Evolutionary conservation across 1,139 yeast genomes (phyloP).

Genomic region (Sporopachydermia cereana): DNA sequence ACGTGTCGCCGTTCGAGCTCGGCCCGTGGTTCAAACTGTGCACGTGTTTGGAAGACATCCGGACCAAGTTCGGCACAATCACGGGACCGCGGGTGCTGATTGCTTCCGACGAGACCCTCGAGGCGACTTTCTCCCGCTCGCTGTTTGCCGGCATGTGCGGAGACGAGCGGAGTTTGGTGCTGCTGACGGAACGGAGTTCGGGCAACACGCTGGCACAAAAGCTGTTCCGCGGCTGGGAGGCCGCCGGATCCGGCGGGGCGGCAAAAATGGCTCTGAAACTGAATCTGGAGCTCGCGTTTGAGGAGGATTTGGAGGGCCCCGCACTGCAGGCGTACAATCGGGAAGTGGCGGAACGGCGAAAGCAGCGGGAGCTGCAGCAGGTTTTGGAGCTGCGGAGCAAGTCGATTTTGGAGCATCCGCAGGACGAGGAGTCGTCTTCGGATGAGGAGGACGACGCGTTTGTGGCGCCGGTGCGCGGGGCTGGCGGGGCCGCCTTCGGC

Average conservation of each 20-base stretch:
- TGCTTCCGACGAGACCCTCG: constrained; percentile 63
- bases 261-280: constrained; percentile 6
- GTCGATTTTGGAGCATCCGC: constrained; percentile 39
- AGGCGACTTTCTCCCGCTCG: constrained; percentile 50
- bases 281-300: constrained; percentile 6
- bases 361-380: constrained; percentile 37
- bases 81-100: constrained; percentile 79
- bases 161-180: constrained; percentile 54
- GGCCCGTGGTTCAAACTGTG: constrained; percentile 7
- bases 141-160: constrained; percentile 49
- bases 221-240: constrained; percentile 49
- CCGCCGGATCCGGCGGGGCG: constrained; percentile 8
- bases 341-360: constrained; percentile 24
- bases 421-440: constrained; percentile 21
- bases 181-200: constrained; percentile 55
- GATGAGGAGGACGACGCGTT: constrained; percentile 14
- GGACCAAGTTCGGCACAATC: constrained; percentile 20
- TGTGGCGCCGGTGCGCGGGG: constrained; percentile 12
- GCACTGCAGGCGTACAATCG: constrained; percentile 23
- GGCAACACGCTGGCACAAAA: constrained; percentile 30
- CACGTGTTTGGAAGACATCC: constrained; percentile 9
- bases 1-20: constrained; percentile 52
- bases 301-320: constrained; percentile 20
- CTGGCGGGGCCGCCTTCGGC: constrained; percentile 11
- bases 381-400: constrained; percentile 47